A percentile compares a stretch with the other conserved stretches of the same genome.
phyloP scores from a whole-genome alignment of 441 rosid species.

The Melastoma candidum region DNA sequence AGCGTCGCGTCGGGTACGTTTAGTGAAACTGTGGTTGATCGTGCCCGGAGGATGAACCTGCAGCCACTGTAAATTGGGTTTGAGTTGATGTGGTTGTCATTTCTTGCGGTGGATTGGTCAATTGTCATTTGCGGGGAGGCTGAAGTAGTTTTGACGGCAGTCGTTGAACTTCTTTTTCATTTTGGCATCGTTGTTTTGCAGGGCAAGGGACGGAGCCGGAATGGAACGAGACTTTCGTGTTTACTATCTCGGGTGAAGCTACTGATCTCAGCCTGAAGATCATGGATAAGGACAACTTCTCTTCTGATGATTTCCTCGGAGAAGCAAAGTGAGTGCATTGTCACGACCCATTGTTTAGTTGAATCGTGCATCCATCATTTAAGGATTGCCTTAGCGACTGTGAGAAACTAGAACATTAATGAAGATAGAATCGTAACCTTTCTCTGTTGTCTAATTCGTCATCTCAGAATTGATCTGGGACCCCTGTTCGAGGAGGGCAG shows the following conservation, averaged over 20 bases:
- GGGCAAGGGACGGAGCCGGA: constrained; percentile 51
- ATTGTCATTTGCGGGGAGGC: no score
- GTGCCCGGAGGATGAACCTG: no score
- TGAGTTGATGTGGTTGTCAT: no score
- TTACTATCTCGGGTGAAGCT: constrained; percentile 39
- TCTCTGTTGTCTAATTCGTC: background rate
- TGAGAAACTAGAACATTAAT: background rate
- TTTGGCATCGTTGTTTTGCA: constrained; percentile 12
- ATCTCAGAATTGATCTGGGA: constrained; percentile 37
- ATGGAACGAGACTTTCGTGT: constrained; percentile 79
- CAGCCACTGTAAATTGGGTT: no score
- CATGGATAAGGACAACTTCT: constrained; percentile 41
- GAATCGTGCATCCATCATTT: background rate
- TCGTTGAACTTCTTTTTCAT: no score
- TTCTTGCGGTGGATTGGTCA: no score
- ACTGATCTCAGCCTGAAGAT: constrained; percentile 40
- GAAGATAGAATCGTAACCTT: background rate
- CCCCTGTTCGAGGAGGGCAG: constrained; percentile 39
- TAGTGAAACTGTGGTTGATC: no score
- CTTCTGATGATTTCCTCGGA: constrained; percentile 51
- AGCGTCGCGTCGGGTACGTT: constrained; percentile 49
- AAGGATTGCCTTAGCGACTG: no score
- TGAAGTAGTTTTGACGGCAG: no score
- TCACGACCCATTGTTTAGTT: background rate
- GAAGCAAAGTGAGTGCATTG: constrained; percentile 41